A percentile compares a stretch with the other conserved stretches of the same genome.
Evolutionary conservation across 2,329 filamentous ascomycete species (phyloP).

Genomic region (Aspergillus sp.): DNA sequence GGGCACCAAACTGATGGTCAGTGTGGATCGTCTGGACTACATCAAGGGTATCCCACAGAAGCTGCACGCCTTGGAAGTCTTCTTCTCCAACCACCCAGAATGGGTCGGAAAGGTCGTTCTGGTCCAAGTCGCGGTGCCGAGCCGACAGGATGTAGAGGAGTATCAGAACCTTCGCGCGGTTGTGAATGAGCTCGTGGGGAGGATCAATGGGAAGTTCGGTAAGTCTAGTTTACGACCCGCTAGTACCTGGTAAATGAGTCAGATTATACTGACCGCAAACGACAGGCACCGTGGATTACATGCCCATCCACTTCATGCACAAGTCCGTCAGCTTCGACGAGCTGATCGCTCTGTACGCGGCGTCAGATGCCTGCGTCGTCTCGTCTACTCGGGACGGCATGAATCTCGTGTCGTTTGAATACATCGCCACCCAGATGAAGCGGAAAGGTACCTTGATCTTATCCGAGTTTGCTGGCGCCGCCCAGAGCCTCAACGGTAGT

Average conservation of each 20-base stretch:
- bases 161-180: slow-evolving; percentile 92
- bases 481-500: slow-evolving; percentile 85
- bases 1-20: slow-evolving; percentile 89
- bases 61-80: slow-evolving; percentile 88
- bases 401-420: slow-evolving; percentile 96
- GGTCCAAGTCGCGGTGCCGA: slow-evolving; percentile 89
- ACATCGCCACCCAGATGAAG: slow-evolving; percentile 85
- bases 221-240: slow-evolving; percentile 17
- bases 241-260: not conserved
- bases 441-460: slow-evolving; percentile 88
- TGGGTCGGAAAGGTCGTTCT: slow-evolving; percentile 95
- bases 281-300: slow-evolving; percentile 83
- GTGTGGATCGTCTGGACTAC: slow-evolving; percentile 91
- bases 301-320: slow-evolving; percentile 96
- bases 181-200: slow-evolving; percentile 89
- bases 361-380: slow-evolving; percentile 84
- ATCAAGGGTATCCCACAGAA: slow-evolving; percentile 98
- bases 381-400: slow-evolving; percentile 91
- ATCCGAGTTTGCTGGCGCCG: slow-evolving; percentile 90
- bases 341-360: slow-evolving; percentile 83
- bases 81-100: slow-evolving; percentile 89
- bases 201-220: slow-evolving; percentile 92
- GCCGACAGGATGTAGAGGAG: slow-evolving; percentile 88
- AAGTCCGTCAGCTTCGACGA: slow-evolving; percentile 91
- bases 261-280: slow-evolving; percentile 8